Evolutionary conservation across 306 rosid species (phyloP), one percentile per base, ranked within the genome.

Genomic region (Adenanthera pavonina): DNA sequence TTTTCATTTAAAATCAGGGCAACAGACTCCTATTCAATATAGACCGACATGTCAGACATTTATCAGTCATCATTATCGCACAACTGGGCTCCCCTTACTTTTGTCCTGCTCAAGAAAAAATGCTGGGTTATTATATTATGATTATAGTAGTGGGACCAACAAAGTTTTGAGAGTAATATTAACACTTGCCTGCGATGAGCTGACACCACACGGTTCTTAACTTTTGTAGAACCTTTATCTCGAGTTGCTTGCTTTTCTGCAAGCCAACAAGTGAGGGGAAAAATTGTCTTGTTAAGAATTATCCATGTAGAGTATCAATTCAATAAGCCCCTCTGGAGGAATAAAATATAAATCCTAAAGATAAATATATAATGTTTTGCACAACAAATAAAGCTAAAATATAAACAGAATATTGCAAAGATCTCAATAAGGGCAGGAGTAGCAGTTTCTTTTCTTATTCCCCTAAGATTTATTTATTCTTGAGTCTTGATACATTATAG

Each of bases 71-170:
- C 92, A 0, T 78, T 44, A 83, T 90, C 86, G 44, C 80, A 85
- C 81, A 90, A 79, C 75, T 87, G 73, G 10, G 81, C 92, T 8
- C 92, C 94, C 76, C 94, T 81, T 41, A 87, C 85, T 81, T 88
- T 90, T 8, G 94, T 82, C 88, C 94, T 88, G 91, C 74, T 35
- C 74, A 84, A 85, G 43, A n/a, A 65, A 60, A 57, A 40, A 59
- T 46, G 44, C 40, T n/a, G n/a, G 51, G 51, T 74, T 35, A 60
- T 34, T 30, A 79, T 20, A 35, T 76, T 54, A 6, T 65, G 7
- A 59, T 46, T 36, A 43, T 16, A 41, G 7, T 9, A 12, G 40
- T 51, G 53, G 36, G 44, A 14, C 8, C 6, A 33, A 34, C 12
- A 48, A 11, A 44, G 51, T 43, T 49, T 35, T 30, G 7, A 16